These are phyloP conservation scores for Penicillium daleae DNA, from an alignment of 495 filamentous ascomycete genomes.

Conservation along the genomic window DNA sequence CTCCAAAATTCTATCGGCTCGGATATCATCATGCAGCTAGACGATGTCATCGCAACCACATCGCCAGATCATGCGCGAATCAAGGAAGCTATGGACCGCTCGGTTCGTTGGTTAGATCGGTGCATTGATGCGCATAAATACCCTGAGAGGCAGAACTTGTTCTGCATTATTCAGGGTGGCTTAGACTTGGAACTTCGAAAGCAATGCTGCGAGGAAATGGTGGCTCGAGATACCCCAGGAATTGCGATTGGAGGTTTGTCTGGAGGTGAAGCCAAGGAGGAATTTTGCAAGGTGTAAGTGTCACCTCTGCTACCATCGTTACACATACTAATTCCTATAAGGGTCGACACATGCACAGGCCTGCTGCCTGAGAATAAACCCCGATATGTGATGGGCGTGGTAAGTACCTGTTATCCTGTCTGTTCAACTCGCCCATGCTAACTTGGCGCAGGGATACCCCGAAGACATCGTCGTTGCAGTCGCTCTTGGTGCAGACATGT, in stretches of 20 bases:
- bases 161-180: conserved; percentile 98
- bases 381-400: conserved; percentile 97
- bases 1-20: conserved; percentile 97
- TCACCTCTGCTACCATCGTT: not conserved
- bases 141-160: conserved; percentile 86
- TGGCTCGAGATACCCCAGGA: conserved; percentile 86
- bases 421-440: conserved; percentile 10
- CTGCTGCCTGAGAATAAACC: conserved; percentile 88
- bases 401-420: conserved; percentile 36
- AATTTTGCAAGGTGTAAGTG: conserved; percentile 62
- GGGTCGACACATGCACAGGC: conserved; percentile 83
- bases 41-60: conserved; percentile 95
- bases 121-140: conserved; percentile 92
- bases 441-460: conserved; percentile 70
- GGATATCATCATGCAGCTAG: conserved; percentile 99
- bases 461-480: conserved; percentile 92
- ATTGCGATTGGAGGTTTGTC: conserved; percentile 95
- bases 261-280: conserved; percentile 76
- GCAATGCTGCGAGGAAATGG: conserved; percentile 88
- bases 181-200: conserved; percentile 86
- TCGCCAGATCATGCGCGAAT: conserved; percentile 86
- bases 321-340: conserved; percentile 28
- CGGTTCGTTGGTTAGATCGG: conserved; percentile 97
- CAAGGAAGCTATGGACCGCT: conserved; percentile 92
- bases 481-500: conserved; percentile 97